Conservation (phyloP, 306 rosid species). For the Hylodesmum podocarpum region DNA sequence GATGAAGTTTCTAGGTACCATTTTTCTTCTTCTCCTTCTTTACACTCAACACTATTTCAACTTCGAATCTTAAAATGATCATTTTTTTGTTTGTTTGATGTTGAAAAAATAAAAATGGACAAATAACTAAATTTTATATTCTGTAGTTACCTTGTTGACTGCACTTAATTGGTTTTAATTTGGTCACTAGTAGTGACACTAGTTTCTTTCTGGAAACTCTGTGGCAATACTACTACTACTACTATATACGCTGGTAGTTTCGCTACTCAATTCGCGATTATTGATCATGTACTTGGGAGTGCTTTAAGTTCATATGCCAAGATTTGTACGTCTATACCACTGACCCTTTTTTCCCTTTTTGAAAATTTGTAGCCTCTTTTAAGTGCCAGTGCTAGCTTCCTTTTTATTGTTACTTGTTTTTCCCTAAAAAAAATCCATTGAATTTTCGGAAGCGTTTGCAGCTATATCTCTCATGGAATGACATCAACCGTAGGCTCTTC, state of each 20-base stretch:
- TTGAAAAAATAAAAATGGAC: neutral
- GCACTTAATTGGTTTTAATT: slow-evolving; percentile 22
- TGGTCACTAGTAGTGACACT: neutral
- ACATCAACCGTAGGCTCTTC: slow-evolving; percentile 36
- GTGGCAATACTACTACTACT: slow-evolving; percentile 20
- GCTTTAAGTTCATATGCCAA: slow-evolving; percentile 31
- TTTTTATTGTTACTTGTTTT: slow-evolving; percentile 1
- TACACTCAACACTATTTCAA: neutral
- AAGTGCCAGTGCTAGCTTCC: slow-evolving; percentile 39
- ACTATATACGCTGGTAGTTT: slow-evolving; percentile 7
- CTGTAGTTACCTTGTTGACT: slow-evolving; percentile 4
- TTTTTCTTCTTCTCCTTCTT: neutral
- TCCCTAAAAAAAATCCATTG: neutral
- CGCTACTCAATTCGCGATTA: slow-evolving; percentile 28
- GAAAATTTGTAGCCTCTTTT: slow-evolving; percentile 55
- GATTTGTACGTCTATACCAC: slow-evolving; percentile 36
- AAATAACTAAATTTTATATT: neutral
- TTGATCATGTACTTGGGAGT: slow-evolving; percentile 21
- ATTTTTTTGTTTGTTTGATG: neutral
- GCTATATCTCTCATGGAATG: slow-evolving; percentile 30
- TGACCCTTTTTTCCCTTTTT: slow-evolving; percentile 41
- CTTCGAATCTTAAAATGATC: neutral
- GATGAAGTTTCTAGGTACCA: slow-evolving; percentile 93
- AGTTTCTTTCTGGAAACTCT: slow-evolving; percentile 16
- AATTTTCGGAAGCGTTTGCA: slow-evolving; percentile 31